Base-by-base conservation (phyloP, 257 asterid species). In the Hygrophila difformis region DNA sequence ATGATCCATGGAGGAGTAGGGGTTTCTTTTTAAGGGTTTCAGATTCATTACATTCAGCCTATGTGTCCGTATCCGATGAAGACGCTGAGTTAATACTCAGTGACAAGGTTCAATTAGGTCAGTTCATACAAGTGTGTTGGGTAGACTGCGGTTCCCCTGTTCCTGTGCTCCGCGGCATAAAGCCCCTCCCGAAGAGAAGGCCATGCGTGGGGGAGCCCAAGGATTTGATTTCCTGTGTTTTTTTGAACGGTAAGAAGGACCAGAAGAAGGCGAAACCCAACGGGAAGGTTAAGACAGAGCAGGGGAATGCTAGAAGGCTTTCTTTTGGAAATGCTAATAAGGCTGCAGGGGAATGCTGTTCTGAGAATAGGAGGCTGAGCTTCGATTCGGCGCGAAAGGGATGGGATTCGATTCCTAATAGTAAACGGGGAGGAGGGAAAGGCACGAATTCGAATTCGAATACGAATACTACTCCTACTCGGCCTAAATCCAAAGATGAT, bases 1-100 rank as follows among this genome's bases (percentile, higher is more conserved):
- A 82, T 54, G 94, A 84, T 73, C 94, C 93, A 50, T 89, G 96
- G 96, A 82, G 79, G 46, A 89, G 79, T 77, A 77, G 85, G 64
- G 97, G 96, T 20, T 89, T 72, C 59, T 84, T 72, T 50, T 51
- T 89, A 26, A 75, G 97, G 68, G 96, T 89, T 48, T 89, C 97
- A 29, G 96, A 89, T 75, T 89, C 97, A 26, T n/a, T 74, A 28
- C 93, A 89, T 64, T 84, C 97, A 0, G 97, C 97, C 1, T 89
- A 89, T 26, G 93, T 89, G 8, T 81, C 96, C 1, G 87, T 89
- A 1, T 68, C 78, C 2, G 91, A 75, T 5, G 75, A 82, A 55
- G 96, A 89, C 52, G 72, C 72, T 7, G 96, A 89, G 56, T 64
- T 89, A 62, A 82, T 84, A 61, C 68, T 75, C 38, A 69, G 76